A percentile compares a stretch with the other conserved stretches of the same genome.
Evolutionary conservation across 1,284 basidiomycete genomes (phyloP).

Genomic region (Cryptococcus sp.): DNA sequence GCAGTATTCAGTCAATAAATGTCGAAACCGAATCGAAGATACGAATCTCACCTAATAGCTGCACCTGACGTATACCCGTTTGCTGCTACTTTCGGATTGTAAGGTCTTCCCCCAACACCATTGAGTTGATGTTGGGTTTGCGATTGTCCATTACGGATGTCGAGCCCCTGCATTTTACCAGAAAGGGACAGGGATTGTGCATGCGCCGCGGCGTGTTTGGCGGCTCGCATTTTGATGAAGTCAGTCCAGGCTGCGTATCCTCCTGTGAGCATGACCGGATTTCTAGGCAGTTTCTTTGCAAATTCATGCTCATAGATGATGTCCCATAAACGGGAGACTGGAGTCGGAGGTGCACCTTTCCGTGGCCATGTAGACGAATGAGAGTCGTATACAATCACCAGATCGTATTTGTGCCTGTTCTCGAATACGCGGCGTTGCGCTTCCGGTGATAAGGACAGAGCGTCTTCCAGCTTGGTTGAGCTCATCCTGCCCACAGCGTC

Average conservation of each 20-base stretch:
- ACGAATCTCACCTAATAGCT: slow-evolving; percentile 6
- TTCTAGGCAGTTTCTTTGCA: slow-evolving; percentile 69
- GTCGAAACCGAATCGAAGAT: not conserved
- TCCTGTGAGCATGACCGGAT: slow-evolving; percentile 81
- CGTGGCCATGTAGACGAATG: slow-evolving; percentile 62
- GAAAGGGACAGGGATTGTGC: slow-evolving; percentile 2
- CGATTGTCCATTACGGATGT: not conserved
- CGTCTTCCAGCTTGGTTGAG: slow-evolving; percentile 69
- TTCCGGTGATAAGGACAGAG: slow-evolving; percentile 69
- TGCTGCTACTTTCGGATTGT: slow-evolving; percentile 14
- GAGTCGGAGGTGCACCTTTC: slow-evolving; percentile 52
- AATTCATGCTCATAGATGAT: slow-evolving; percentile 75
- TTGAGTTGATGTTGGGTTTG: too few species aligned
- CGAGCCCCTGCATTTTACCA: slow-evolving; percentile 1
- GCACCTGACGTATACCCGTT: slow-evolving; percentile 15
- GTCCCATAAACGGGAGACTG: slow-evolving; percentile 64
- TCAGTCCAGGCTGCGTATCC: slow-evolving; percentile 81
- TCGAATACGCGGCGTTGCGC: slow-evolving; percentile 71
- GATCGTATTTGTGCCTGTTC: slow-evolving; percentile 81
- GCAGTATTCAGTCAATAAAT: not conserved
- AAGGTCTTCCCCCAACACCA: slow-evolving; percentile 13
- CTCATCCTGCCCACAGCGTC: slow-evolving; percentile 59
- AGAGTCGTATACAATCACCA: slow-evolving; percentile 86
- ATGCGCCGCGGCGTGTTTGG: slow-evolving; percentile 12
- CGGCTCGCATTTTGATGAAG: slow-evolving; percentile 55